phyloP scores from a whole-genome alignment of 805 yeast species.

The Pichia cabralensis region DNA sequence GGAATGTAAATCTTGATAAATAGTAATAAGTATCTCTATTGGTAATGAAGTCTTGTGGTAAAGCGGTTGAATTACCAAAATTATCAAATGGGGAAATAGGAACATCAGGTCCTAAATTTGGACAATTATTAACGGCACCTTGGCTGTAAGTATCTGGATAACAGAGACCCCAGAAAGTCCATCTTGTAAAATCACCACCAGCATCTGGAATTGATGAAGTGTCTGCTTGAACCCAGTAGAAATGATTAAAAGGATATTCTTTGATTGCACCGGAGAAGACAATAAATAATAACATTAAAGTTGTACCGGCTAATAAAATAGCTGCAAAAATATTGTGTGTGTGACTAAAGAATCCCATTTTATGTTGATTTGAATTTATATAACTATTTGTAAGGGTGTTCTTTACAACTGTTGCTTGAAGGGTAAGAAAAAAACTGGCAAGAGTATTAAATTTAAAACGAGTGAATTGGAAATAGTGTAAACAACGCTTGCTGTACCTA shows the following conservation, averaged over 20 bases:
- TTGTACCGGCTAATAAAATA: constrained; percentile 35
- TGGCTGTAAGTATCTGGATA: constrained; percentile 24
- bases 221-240: constrained; percentile 66
- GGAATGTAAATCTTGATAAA: constrained; percentile 57
- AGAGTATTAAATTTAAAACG: too few species aligned
- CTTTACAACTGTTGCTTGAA: too few species aligned
- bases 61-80: constrained; percentile 41
- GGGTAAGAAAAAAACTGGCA: too few species aligned
- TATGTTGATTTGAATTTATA: too few species aligned
- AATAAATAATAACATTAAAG: constrained; percentile 43
- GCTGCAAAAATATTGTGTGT: constrained; percentile 22
- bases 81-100: constrained; percentile 72
- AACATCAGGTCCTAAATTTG: constrained; percentile 47
- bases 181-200: constrained; percentile 40
- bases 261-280: constrained; percentile 55
- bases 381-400: too few species aligned
- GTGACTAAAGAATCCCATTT: too few species aligned
- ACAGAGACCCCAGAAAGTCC: constrained; percentile 82
- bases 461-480: too few species aligned
- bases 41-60: constrained; percentile 44
- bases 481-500: too few species aligned
- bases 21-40: constrained; percentile 52
- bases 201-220: constrained; percentile 47
- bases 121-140: constrained; percentile 26
- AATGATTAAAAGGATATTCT: constrained; percentile 48